Evolutionary conservation across 371 early-diverging fungal genomes (phyloP).

Genomic region (Coemansia sp.): DNA sequence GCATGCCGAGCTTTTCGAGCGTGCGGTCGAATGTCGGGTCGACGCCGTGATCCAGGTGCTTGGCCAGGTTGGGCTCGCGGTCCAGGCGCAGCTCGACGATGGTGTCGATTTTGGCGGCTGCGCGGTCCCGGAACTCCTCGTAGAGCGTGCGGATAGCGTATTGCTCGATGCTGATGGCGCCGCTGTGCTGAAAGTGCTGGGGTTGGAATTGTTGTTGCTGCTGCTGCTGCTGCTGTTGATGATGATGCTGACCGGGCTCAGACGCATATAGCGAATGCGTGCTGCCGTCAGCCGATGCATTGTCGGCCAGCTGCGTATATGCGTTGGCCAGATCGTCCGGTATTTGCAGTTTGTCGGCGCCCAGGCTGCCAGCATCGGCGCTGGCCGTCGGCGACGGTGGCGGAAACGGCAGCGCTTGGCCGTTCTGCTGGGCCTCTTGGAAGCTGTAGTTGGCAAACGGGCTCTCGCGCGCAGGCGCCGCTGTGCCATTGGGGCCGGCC

Average conservation of each 20-base stretch:
- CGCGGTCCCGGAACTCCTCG: constrained; percentile 49
- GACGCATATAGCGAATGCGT: constrained; percentile 2
- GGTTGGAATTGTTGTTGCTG: neutral
- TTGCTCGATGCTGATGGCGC: constrained; percentile 39
- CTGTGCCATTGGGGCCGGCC: neutral
- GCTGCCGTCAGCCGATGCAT: neutral
- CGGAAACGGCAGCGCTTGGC: neutral
- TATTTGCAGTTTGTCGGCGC: neutral
- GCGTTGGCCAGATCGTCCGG: neutral
- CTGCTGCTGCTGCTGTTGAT: neutral
- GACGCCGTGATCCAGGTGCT: constrained; percentile 64
- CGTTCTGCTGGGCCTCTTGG: constrained; percentile 39
- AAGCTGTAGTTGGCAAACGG: constrained; percentile 51
- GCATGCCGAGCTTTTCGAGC: constrained; percentile 72
- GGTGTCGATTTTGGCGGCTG: constrained; percentile 42
- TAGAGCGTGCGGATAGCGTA: constrained; percentile 46
- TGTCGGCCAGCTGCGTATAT: neutral
- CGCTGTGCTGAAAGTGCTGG: neutral
- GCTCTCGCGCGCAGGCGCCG: constrained; percentile 9
- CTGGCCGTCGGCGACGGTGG: constrained; percentile 28
- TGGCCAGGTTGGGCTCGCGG: constrained; percentile 65
- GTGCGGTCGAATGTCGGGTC: constrained; percentile 81
- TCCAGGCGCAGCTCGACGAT: constrained; percentile 51
- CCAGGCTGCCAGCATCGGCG: neutral
- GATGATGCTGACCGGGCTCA: neutral